These are phyloP conservation scores for Sarcomyxa edulis DNA, from an alignment of 768 basidiomycete species.

Conservation along the genomic window DNA sequence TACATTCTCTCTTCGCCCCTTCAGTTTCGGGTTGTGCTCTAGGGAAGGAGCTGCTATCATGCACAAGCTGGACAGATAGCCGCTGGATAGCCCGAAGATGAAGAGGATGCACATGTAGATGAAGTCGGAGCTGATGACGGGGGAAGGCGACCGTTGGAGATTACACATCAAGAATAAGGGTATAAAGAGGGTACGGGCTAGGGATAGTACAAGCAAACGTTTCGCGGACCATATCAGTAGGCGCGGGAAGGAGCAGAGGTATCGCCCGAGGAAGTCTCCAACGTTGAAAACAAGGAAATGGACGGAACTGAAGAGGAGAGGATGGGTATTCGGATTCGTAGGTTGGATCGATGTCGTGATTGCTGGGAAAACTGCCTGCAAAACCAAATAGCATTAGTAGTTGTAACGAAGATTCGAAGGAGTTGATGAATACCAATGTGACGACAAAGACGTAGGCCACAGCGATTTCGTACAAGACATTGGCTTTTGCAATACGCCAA, in stretches of 20 bases:
- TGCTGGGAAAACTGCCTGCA: constrained; percentile 80
- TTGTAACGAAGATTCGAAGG: constrained; percentile 2
- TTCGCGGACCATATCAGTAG: constrained; percentile 67
- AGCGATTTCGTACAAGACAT: constrained; percentile 65
- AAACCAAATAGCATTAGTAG: constrained; percentile 3
- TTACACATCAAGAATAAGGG: constrained; percentile 90
- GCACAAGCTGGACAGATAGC: constrained; percentile 71
- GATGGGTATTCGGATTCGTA: constrained; percentile 60
- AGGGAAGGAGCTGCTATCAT: constrained; percentile 83
- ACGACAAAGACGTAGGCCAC: constrained; percentile 72
- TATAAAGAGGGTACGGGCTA: constrained; percentile 75
- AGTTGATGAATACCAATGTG: constrained; percentile 57
- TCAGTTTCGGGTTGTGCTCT: constrained; percentile 69
- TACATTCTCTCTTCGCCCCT: constrained; percentile 69
- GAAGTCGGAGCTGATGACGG: constrained; percentile 71
- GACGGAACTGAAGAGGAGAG: constrained; percentile 74
- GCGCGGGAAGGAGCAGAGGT: constrained; percentile 57
- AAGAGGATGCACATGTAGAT: constrained; percentile 72
- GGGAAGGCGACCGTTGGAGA: constrained; percentile 45
- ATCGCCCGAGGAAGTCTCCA: constrained; percentile 70
- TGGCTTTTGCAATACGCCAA: constrained; percentile 53
- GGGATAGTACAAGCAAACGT: constrained; percentile 56
- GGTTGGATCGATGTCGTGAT: constrained; percentile 76
- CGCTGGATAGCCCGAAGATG: constrained; percentile 73
- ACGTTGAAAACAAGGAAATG: constrained; percentile 76